Percentiles rank a stretch among this genome's conserved stretches.
These are phyloP conservation scores for Esteya vermicola DNA, from an alignment of 2,329 filamentous ascomycete genomes.

Conservation along the genomic window DNA sequence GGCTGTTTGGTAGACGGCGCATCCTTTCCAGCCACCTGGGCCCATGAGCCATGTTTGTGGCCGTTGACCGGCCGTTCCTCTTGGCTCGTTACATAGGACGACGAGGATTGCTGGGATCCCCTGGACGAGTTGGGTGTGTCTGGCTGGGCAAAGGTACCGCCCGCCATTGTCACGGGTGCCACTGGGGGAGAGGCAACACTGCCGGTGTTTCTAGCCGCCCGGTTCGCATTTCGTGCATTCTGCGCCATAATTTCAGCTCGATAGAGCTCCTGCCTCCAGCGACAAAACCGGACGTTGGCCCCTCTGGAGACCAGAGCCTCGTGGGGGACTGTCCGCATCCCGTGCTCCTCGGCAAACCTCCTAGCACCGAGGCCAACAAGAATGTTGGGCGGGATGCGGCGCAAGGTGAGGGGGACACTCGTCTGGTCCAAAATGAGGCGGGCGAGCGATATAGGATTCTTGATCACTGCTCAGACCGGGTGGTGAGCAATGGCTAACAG, in stretches of 20 bases:
- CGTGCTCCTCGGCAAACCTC: constrained; percentile 70
- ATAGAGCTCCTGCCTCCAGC: constrained; percentile 64
- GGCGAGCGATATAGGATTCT: constrained; percentile 82
- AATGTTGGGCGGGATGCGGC: constrained; percentile 83
- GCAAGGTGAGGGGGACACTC: constrained; percentile 62
- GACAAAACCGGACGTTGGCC: constrained; percentile 62
- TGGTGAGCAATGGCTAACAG: background rate
- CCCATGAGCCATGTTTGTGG: no score
- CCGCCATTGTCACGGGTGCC: no score
- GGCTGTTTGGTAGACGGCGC: no score
- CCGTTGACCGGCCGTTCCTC: no score
- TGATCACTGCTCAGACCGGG: constrained; percentile 50
- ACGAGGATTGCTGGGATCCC: no score
- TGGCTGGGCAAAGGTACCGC: no score
- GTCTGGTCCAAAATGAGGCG: constrained; percentile 69
- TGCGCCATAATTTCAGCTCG: constrained; percentile 13
- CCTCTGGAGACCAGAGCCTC: constrained; percentile 68
- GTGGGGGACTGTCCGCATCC: constrained; percentile 58
- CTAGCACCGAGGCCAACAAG: constrained; percentile 75
- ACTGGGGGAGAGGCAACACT: no score
- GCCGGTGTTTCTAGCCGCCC: background rate
- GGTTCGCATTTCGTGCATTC: constrained; percentile 10
- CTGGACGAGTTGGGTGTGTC: no score
- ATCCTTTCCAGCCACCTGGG: no score
- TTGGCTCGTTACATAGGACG: no score